These are phyloP conservation scores for Starmera stellimalicola DNA, from an alignment of 1,139 yeast genomes.

Conservation along the genomic window DNA sequence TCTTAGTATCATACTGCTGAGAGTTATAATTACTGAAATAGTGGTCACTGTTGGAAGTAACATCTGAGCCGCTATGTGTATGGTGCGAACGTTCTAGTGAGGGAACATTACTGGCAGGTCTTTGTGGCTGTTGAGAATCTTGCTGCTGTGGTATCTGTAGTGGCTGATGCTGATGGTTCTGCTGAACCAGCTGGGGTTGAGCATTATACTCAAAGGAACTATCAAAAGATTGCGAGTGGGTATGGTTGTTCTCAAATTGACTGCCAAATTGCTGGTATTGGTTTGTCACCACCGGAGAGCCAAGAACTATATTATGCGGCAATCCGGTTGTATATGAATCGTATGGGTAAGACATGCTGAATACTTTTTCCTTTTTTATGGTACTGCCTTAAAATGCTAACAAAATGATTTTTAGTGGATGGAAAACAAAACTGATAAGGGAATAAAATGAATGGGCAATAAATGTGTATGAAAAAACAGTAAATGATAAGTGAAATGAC, in stretches of 20 bases:
- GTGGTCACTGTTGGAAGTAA: not conserved
- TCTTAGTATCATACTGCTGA: not conserved
- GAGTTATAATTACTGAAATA: not conserved
- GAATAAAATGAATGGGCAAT: not conserved
- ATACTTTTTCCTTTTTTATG: no score
- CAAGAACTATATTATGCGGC: conserved; percentile 16
- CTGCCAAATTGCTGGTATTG: conserved; percentile 7
- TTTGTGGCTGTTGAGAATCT: not conserved
- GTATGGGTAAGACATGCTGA: conserved; percentile 12
- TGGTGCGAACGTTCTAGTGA: not conserved
- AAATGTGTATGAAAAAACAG: no score
- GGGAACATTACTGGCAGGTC: not conserved
- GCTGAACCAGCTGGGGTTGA: conserved; percentile 1
- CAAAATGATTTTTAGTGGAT: no score
- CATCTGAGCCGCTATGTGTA: not conserved
- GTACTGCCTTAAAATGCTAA: no score
- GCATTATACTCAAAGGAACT: conserved; percentile 2
- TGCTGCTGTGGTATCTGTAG: not conserved
- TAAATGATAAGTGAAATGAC: no score
- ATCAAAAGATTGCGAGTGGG: conserved; percentile 4
- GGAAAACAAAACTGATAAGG: no score
- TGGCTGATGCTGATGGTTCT: conserved; percentile 1
- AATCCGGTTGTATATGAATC: conserved; percentile 15
- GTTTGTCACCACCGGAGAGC: conserved; percentile 13
- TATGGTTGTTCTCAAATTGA: conserved; percentile 1